Evolutionary conservation across 2,329 filamentous ascomycete species (phyloP).

Genomic region (Mycosphaerella sp.): DNA sequence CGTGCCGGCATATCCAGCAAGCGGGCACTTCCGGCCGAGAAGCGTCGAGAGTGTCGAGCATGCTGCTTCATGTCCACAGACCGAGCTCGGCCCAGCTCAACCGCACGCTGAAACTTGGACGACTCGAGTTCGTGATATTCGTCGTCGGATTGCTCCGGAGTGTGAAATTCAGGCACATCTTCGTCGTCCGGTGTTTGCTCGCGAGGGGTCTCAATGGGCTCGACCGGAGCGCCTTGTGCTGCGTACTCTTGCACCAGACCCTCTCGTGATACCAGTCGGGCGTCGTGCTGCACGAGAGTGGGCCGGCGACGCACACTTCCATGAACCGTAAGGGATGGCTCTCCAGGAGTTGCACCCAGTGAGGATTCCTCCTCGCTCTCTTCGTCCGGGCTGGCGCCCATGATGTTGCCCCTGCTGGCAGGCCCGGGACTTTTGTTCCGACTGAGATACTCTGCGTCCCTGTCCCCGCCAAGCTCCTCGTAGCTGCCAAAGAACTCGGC

Average conservation of each 20-base stretch:
- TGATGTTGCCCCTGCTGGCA: constrained; percentile 4
- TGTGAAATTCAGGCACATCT: background rate
- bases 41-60: constrained; percentile 56
- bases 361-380: constrained; percentile 22
- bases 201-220: constrained; percentile 23
- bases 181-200: constrained; percentile 17
- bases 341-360: constrained; percentile 7
- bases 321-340: constrained; percentile 34
- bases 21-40: constrained; percentile 72
- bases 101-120: constrained; percentile 54
- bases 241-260: constrained; percentile 51
- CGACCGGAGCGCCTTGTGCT: constrained; percentile 30
- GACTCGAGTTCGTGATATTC: constrained; percentile 17
- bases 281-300: constrained; percentile 56
- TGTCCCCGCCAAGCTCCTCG: constrained; percentile 53
- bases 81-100: constrained; percentile 58
- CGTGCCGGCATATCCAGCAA: constrained; percentile 50
- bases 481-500: constrained; percentile 55
- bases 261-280: constrained; percentile 55
- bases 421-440: constrained; percentile 11
- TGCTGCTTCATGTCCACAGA: constrained; percentile 7
- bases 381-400: constrained; percentile 46
- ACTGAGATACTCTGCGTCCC: constrained; percentile 68
- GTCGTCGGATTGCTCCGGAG: constrained; percentile 19
- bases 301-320: constrained; percentile 51